Conservation (phyloP, 768 basidiomycete genomes). For the Mrakia blollopis region DNA sequence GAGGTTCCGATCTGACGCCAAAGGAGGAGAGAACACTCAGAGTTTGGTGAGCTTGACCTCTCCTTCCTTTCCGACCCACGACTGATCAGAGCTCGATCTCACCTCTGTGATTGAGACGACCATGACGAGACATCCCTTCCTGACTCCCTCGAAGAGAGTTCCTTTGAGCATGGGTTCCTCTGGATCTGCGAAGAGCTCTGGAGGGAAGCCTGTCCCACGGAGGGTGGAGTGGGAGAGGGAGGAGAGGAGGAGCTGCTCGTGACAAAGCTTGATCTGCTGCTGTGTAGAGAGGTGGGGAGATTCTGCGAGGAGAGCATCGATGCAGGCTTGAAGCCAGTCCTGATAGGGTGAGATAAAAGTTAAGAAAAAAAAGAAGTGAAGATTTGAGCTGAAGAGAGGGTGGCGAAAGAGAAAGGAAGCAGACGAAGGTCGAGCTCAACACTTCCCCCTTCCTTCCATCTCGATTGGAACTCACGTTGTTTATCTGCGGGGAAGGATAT, state of each 20-base stretch:
- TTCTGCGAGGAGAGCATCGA: background rate
- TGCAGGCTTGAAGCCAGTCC: background rate
- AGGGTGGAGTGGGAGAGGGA: slow-evolving; percentile 19
- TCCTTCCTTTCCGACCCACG: background rate
- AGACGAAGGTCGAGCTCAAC: background rate
- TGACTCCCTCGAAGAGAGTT: background rate
- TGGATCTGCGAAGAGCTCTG: background rate
- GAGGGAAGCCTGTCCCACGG: slow-evolving; percentile 22
- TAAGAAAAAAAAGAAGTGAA: background rate
- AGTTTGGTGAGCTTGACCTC: background rate
- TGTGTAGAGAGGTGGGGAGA: background rate
- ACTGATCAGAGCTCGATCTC: background rate
- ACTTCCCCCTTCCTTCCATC: background rate
- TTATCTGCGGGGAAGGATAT: slow-evolving; percentile 15
- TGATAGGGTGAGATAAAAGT: background rate
- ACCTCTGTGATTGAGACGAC: slow-evolving; percentile 32
- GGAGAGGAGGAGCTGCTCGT: slow-evolving; percentile 10
- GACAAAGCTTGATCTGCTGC: slow-evolving; percentile 16
- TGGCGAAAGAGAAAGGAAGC: background rate
- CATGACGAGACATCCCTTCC: slow-evolving; percentile 25
- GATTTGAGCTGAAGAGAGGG: background rate
- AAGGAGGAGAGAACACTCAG: background rate
- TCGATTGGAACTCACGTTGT: slow-evolving; percentile 6
- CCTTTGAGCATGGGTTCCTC: slow-evolving; percentile 13
- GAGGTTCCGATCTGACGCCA: background rate